Percentiles rank a stretch among this genome's conserved stretches.
Evolutionary conservation across 2,329 filamentous ascomycete genomes (phyloP).

Genomic region (Colletotrichum destructivum): DNA sequence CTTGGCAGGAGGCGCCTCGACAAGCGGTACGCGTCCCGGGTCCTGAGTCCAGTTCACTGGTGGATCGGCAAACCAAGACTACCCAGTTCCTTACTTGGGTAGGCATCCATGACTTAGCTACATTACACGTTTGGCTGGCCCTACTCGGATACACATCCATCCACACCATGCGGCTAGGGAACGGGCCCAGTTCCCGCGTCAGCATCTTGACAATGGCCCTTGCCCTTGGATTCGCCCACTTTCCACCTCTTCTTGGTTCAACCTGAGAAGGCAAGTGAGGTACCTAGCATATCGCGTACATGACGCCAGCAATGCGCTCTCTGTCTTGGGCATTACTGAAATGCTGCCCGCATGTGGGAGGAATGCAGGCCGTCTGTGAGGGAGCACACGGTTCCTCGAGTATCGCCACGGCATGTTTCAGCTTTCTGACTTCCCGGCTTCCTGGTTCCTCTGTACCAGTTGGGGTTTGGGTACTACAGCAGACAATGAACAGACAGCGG

Average conservation of each 20-base stretch:
- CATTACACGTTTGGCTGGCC: neutral
- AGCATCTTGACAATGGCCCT: conserved; percentile 5
- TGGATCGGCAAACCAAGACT: no score
- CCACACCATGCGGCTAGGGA: neutral
- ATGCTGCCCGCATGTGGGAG: conserved; percentile 10
- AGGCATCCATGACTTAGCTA: no score
- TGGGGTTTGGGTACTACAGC: conserved; percentile 1
- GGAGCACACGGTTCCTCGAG: conserved; percentile 18
- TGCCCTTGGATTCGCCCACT: neutral
- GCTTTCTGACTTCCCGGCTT: neutral
- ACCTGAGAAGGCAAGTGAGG: no score
- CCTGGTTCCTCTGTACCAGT: no score
- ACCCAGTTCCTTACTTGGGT: no score
- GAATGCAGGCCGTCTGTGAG: conserved; percentile 10
- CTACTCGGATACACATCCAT: conserved; percentile 7
- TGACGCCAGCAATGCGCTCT: neutral
- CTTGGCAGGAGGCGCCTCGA: neutral
- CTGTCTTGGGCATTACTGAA: neutral
- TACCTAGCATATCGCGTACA: neutral
- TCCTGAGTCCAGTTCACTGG: neutral
- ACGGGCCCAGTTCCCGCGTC: conserved; percentile 7
- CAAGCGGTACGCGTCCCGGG: conserved; percentile 4
- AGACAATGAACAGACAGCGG: neutral
- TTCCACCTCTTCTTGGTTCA: no score
- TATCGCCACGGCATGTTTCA: conserved; percentile 36